Base-by-base conservation (phyloP, 768 basidiomycete genomes). In the Mycena rebaudengoi region DNA sequence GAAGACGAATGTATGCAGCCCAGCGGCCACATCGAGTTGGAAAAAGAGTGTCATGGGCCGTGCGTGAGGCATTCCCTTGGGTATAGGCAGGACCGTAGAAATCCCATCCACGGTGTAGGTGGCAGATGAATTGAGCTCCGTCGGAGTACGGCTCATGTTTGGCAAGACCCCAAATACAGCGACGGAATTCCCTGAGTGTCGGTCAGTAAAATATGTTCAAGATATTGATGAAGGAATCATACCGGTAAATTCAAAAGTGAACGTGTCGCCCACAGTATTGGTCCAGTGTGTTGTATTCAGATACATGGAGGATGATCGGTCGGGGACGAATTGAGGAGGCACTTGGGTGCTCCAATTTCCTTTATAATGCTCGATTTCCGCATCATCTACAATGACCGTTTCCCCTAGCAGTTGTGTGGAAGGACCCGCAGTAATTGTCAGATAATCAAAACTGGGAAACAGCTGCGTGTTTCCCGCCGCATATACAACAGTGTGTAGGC, bases 311-410 rank as follows among this genome's bases (percentile, higher is more conserved):
- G 72, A 72, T 2, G 77, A 70, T 43, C 72, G 73, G 75, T 71
- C 29, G 71, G 71, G 43, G 66, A 35, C 2, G 70, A 66, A 39
- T 54, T 50, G 18, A 5, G 51, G 7, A 8, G 65, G 67, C 12
- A 71, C 59, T 1, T 62, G 50, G 14, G 66, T 75, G 37, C 70
- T 69, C 81, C 81, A 82, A n/a, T 50, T 67, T 16, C 80, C 81
- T 25, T 67, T 67, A 57, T 75, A 83, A 11, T 60, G 30, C 4
- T 70, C 55, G 8, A 61, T 60, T 50, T 79, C 76, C 7, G 69
- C 50, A 63, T 83, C 81, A 41, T 82, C 81, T 20, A 79, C 74
- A 33, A 78, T 75, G 39, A 83, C 66, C 5, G 76, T 79, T 28
- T 70, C 70, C 29, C 76, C 76, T 20, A 72, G 66, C 23, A 83